These are phyloP conservation scores for Paecilomyces sp. DNA, from an alignment of 2,329 filamentous ascomycete species.

Conservation along the genomic window DNA sequence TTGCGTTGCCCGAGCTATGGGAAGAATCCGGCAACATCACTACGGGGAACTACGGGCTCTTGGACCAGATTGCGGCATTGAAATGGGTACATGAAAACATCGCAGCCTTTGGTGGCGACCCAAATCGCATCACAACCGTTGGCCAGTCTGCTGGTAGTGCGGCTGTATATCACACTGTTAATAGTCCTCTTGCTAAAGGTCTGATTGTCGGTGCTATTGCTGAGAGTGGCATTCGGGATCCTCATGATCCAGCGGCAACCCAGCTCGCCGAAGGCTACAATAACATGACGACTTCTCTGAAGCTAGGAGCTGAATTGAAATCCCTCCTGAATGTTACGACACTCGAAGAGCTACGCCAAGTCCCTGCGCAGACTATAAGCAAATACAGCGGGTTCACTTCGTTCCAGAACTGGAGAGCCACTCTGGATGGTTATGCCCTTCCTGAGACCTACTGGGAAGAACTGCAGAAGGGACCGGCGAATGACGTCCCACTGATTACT, in stretches of 20 bases:
- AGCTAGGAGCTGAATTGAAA: slow-evolving; percentile 25
- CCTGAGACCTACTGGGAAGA: slow-evolving; percentile 13
- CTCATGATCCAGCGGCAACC: slow-evolving; percentile 20
- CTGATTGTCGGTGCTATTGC: slow-evolving; percentile 22
- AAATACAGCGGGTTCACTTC: slow-evolving; percentile 17
- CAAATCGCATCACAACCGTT: slow-evolving; percentile 16
- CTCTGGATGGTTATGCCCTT: slow-evolving; percentile 21
- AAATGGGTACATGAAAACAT: slow-evolving; percentile 16
- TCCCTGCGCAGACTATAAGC: slow-evolving; percentile 23
- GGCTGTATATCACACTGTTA: slow-evolving; percentile 15
- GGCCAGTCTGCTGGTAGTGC: slow-evolving; percentile 26
- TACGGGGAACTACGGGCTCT: slow-evolving; percentile 21
- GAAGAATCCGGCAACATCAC: slow-evolving; percentile 15
- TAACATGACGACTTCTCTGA: slow-evolving; percentile 14
- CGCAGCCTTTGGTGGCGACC: slow-evolving; percentile 15
- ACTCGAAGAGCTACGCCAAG: slow-evolving; percentile 32
- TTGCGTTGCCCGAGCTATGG: slow-evolving; percentile 17
- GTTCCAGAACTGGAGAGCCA: slow-evolving; percentile 3
- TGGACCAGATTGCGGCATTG: slow-evolving; percentile 17
- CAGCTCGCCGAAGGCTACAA: slow-evolving; percentile 18
- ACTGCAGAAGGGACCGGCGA: slow-evolving; percentile 10
- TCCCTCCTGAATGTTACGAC: slow-evolving; percentile 30
- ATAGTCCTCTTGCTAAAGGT: slow-evolving; percentile 14
- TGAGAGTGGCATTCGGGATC: slow-evolving; percentile 24
- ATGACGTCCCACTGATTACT: slow-evolving; percentile 21